Evolutionary conservation across 2,329 filamentous ascomycete genomes (phyloP).

Genomic region (Trichoderma guizhouense): DNA sequence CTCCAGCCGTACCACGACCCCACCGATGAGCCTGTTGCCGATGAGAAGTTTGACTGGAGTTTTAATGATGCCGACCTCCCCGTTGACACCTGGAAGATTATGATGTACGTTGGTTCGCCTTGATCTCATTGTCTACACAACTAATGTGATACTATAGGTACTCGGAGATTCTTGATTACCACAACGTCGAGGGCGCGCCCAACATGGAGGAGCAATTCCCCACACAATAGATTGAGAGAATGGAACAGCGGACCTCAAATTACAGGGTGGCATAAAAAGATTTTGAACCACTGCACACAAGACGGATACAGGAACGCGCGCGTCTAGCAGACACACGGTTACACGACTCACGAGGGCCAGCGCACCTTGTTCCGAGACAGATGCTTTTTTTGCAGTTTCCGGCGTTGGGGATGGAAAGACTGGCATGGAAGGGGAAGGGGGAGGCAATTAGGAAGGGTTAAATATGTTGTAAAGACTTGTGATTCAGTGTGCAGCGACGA

Average conservation of each 20-base stretch:
- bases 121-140: not conserved
- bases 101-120: conserved; percentile 70
- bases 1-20: conserved; percentile 96
- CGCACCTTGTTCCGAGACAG: conserved; percentile 6
- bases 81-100: conserved; percentile 99
- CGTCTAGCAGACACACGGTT: not conserved
- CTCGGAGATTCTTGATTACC: conserved; percentile 97
- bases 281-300: conserved; percentile 10
- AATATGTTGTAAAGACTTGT: conserved; percentile 18
- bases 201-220: conserved; percentile 42
- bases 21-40: conserved; percentile 89
- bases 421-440: conserved; percentile 8
- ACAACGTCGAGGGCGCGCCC: conserved; percentile 71
- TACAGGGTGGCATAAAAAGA: conserved; percentile 7
- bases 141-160: conserved; percentile 60
- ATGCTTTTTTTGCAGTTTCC: conserved; percentile 18
- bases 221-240: conserved; percentile 30
- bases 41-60: conserved; percentile 99
- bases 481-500: conserved; percentile 17
- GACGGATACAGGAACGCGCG: conserved; percentile 9
- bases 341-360: not conserved
- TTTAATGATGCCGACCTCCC: conserved; percentile 98
- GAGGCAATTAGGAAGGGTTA: not conserved
- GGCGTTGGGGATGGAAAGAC: conserved; percentile 33
- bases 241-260: not conserved